Conservation (phyloP, 2,329 filamentous ascomycete genomes). For the Aotearoamyces nothofagi region DNA sequence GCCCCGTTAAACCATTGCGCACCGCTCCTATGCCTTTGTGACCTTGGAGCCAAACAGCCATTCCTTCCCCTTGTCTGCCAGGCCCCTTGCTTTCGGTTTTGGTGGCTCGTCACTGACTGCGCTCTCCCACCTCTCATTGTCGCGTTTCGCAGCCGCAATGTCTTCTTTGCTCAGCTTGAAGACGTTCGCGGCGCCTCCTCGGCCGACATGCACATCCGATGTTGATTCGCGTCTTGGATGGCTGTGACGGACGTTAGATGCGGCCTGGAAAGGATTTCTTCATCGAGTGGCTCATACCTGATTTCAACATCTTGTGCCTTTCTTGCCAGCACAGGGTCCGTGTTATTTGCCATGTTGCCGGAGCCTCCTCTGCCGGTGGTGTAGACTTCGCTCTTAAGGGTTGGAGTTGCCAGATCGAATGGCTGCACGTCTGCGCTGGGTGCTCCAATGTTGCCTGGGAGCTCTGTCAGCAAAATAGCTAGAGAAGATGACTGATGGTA, state of each 20-base stretch:
- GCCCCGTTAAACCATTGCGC: no score
- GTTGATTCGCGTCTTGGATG: slow-evolving; percentile 34
- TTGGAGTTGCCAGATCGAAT: slow-evolving; percentile 64
- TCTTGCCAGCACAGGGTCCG: slow-evolving; percentile 59
- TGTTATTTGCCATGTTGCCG: slow-evolving; percentile 71
- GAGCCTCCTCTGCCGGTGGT: slow-evolving; percentile 82
- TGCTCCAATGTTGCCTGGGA: slow-evolving; percentile 42
- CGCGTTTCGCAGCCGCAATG: slow-evolving; percentile 14
- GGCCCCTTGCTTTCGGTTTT: slow-evolving; percentile 17
- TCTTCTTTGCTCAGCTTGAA: slow-evolving; percentile 29
- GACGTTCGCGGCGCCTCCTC: slow-evolving; percentile 63
- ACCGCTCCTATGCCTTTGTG: no score
- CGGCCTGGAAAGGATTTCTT: no score
- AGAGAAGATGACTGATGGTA: slow-evolving; percentile 4
- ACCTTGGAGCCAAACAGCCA: slow-evolving; percentile 23
- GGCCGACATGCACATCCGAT: slow-evolving; percentile 51
- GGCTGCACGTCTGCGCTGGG: slow-evolving; percentile 31
- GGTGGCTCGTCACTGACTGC: slow-evolving; percentile 13
- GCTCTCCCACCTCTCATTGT: slow-evolving; percentile 15
- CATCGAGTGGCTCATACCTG: no score
- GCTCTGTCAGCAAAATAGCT: background rate
- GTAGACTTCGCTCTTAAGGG: slow-evolving; percentile 67
- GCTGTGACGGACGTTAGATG: slow-evolving; percentile 4
- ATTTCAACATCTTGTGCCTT: slow-evolving; percentile 79
- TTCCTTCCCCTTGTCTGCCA: slow-evolving; percentile 38